Evolutionary conservation across 169 alveolate species (phyloP).

Genomic region (Cryptosporidium canis): DNA sequence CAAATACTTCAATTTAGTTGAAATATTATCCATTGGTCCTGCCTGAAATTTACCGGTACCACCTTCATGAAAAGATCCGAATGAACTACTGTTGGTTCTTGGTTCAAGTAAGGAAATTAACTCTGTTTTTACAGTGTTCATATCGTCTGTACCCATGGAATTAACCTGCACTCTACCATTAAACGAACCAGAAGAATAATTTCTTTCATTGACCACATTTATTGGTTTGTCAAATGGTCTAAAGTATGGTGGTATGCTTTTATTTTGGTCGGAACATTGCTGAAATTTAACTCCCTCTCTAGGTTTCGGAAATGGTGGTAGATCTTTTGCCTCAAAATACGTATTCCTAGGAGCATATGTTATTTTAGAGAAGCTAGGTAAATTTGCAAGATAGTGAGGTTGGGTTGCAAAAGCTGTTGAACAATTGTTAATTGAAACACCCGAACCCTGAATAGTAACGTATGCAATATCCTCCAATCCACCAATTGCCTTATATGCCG

Average conservation of each 20-base stretch:
- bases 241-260: constrained; percentile 64
- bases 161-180: neutral
- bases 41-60: neutral
- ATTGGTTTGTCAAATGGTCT: constrained; percentile 56
- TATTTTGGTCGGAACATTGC: constrained; percentile 1
- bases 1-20: constrained; percentile 54
- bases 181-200: neutral
- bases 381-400: constrained; percentile 66
- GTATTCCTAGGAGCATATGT: constrained; percentile 68
- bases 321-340: constrained; percentile 47
- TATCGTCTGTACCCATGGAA: neutral
- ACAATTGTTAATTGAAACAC: neutral
- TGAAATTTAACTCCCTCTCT: constrained; percentile 20
- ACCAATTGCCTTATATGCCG: constrained; percentile 18
- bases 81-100: neutral
- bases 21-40: constrained; percentile 48
- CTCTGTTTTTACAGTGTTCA: constrained; percentile 15
- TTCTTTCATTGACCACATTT: neutral
- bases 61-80: neutral
- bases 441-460: constrained; percentile 51
- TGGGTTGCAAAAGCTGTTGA: constrained; percentile 67
- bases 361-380: constrained; percentile 67
- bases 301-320: constrained; percentile 64
- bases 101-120: constrained; percentile 27
- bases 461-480: constrained; percentile 56